phyloP scores from a whole-genome alignment of 2,329 filamentous ascomycete genomes.

The Geosmithia morbida region DNA sequence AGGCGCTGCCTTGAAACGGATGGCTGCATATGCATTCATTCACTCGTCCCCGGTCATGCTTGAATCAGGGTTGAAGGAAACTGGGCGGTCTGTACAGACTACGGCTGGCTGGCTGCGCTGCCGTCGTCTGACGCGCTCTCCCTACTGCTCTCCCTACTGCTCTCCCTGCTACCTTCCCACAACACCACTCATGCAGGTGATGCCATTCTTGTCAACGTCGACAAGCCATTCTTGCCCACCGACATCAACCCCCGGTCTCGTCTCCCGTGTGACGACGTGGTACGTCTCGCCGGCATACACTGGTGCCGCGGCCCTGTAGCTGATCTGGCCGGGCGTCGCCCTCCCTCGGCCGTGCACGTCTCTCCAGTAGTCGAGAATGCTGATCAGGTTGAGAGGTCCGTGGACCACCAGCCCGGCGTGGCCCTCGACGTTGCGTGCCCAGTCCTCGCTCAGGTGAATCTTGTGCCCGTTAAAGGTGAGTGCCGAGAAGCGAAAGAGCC shows the following conservation, averaged over 20 bases:
- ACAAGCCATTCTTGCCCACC: slow-evolving; percentile 23
- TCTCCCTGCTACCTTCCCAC: background rate
- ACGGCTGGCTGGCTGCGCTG: no score
- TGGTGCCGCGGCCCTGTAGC: slow-evolving; percentile 56
- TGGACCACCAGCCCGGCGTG: slow-evolving; percentile 65
- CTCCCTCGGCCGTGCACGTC: slow-evolving; percentile 26
- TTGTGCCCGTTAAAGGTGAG: slow-evolving; percentile 77
- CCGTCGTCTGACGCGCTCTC: background rate
- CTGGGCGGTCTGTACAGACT: no score
- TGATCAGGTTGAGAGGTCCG: slow-evolving; percentile 61
- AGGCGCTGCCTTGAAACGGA: no score
- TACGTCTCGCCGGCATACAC: slow-evolving; percentile 55
- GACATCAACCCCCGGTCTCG: slow-evolving; percentile 13
- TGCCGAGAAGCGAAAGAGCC: slow-evolving; percentile 69
- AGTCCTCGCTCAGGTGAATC: slow-evolving; percentile 65
- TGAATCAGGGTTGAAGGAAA: no score
- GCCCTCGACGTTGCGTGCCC: slow-evolving; percentile 50
- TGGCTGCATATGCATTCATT: no score
- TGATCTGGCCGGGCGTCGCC: slow-evolving; percentile 20
- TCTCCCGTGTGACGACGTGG: slow-evolving; percentile 38
- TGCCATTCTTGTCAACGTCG: slow-evolving; percentile 26
- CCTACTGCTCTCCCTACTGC: no score
- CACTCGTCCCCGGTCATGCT: no score
- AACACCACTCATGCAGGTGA: slow-evolving; percentile 18
- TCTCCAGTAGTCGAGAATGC: slow-evolving; percentile 55